Evolutionary conservation across 2,329 filamentous ascomycete species (phyloP).

Genomic region (Raffaelea ambrosiae): DNA sequence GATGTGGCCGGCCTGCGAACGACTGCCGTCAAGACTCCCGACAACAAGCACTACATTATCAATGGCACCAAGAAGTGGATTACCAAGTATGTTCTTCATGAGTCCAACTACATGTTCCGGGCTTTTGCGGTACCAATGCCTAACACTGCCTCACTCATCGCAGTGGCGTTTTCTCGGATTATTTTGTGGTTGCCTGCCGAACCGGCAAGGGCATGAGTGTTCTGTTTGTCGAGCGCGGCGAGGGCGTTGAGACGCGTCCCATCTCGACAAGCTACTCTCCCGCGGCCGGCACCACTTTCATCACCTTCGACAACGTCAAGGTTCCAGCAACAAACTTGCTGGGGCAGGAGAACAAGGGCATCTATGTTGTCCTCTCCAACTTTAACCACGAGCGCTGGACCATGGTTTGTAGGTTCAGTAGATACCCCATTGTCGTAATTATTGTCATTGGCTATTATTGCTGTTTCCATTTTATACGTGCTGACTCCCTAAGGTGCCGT

Average conservation of each 20-base stretch:
- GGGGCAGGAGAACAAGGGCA: conserved; percentile 78
- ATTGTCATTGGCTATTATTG: not conserved
- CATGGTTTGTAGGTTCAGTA: conserved; percentile 50
- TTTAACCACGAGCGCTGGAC: conserved; percentile 84
- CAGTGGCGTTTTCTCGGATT: conserved; percentile 58
- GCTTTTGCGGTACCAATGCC: no score
- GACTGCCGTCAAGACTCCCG: conserved; percentile 66
- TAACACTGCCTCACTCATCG: not conserved
- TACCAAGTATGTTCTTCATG: conserved; percentile 44
- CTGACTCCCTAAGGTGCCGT: no score
- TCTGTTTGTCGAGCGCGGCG: conserved; percentile 63
- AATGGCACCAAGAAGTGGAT: conserved; percentile 82
- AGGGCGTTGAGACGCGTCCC: conserved; percentile 65
- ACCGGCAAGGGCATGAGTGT: conserved; percentile 75
- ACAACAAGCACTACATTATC: conserved; percentile 64
- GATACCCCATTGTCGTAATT: no score
- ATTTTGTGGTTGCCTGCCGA: conserved; percentile 73
- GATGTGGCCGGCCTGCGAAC: conserved; percentile 76
- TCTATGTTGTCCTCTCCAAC: conserved; percentile 75
- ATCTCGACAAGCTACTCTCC: conserved; percentile 80
- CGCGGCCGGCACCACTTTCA: conserved; percentile 67
- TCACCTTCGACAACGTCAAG: conserved; percentile 81
- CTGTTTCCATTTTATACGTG: not conserved
- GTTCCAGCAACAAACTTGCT: conserved; percentile 71
- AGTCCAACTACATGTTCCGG: conserved; percentile 19